Percentiles rank a stretch among this genome's conserved stretches.
phyloP scores from a whole-genome alignment of 192 early-diverging fungal genomes.

The Dissophora ornata region DNA sequence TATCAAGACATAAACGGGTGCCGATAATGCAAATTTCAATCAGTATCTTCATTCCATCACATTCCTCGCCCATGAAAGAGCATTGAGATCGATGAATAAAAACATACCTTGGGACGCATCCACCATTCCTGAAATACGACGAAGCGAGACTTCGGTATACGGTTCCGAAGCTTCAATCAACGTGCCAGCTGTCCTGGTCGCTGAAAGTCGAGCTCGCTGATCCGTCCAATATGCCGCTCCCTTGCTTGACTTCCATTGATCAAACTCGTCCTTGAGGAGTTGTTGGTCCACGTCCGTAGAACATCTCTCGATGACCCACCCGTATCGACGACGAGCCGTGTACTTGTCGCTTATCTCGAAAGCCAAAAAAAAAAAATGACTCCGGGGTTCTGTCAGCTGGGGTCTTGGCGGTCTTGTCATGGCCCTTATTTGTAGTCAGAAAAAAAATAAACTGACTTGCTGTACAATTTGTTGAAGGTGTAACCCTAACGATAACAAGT shows the following conservation, averaged over 20 bases:
- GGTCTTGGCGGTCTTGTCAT: constrained; percentile 21
- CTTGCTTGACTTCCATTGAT: constrained; percentile 26
- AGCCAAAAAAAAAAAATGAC: constrained; percentile 28
- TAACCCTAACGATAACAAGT: background rate
- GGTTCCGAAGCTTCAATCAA: constrained; percentile 36
- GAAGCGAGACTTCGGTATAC: constrained; percentile 23
- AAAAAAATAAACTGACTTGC: constrained; percentile 4
- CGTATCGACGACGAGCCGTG: constrained; percentile 24
- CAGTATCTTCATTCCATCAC: constrained; percentile 11
- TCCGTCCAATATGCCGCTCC: constrained; percentile 30
- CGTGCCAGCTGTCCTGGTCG: constrained; percentile 21
- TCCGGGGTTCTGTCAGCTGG: constrained; percentile 15
- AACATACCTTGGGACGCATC: constrained; percentile 21
- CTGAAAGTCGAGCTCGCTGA: constrained; percentile 30
- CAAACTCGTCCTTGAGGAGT: constrained; percentile 20
- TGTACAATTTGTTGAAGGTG: constrained; percentile 4
- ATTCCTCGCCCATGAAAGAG: constrained; percentile 3
- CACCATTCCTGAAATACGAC: constrained; percentile 13
- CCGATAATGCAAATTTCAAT: constrained; percentile 15
- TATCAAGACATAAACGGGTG: constrained; percentile 21
- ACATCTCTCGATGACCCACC: constrained; percentile 23
- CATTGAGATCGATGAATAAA: constrained; percentile 23
- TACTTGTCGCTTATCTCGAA: constrained; percentile 22
- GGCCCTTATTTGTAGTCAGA: constrained; percentile 7
- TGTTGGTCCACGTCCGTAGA: constrained; percentile 4